Evolutionary conservation across 208 protist genomes (phyloP), one percentile per base, ranked within the genome.

Genomic region (Trypanosoma mega): DNA sequence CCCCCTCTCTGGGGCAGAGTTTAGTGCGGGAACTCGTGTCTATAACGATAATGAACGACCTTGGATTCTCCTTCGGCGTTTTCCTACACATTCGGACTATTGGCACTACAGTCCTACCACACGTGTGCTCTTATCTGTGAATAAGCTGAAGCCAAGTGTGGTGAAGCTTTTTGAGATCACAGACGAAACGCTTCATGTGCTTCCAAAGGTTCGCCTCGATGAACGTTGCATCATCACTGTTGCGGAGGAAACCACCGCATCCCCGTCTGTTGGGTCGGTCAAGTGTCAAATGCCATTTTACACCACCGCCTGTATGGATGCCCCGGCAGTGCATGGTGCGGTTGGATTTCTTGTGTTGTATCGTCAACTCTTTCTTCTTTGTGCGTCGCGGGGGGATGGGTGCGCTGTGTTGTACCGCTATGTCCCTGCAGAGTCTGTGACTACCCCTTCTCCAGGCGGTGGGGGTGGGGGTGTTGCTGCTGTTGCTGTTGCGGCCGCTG

Each of bases 151-250:
- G 12, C 66, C 76, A 8, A 60, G 24, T 9, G 58, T 78, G 3
- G 27, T 89, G 24, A 89, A 89, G 64, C 70, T 71, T 29, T 68
- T 89, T 64, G 41, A 71, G 49, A 58, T 84, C 16, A 49, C 30
- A 11, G 44, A 61, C 18, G 39, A 56, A 24, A 45, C 33, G 0
- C 36, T 69, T 33, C 47, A 36, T 27, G 9, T 23, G 24, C 20
- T 69, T 29, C 33, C 53, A 1, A 34, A 39, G 21, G 5, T 69
- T 31, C 36, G 41, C 5, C 33, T 69, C 26, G 52, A 53, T 8
- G 63, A 69, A 14, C 36, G 36, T 3, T 20, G 34, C n/a, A 1
- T 1, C 31, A 33, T 11, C 18, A n/a, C 26, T 2, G 20, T 14
- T 23, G 57, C 24, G 20, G 39, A 53, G n/a, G 7, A 33, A 26